Evolutionary conservation across 2,329 filamentous ascomycete species (phyloP).

Genomic region (Stemphylium vesicarium): DNA sequence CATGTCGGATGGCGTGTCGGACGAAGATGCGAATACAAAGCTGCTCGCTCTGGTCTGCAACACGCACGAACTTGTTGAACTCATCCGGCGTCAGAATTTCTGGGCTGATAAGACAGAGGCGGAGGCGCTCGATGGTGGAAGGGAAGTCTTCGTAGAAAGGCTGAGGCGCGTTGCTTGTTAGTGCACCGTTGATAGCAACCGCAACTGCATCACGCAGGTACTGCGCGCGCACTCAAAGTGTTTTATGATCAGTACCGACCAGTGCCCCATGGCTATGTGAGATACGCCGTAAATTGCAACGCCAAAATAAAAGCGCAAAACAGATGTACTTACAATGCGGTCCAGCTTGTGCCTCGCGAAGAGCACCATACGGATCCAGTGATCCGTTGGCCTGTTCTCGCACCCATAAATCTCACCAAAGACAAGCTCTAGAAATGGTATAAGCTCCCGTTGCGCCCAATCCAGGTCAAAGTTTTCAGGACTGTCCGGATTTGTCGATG

Average conservation of each 20-base stretch:
- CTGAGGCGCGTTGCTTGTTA: slow-evolving; percentile 1
- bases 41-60: not conserved
- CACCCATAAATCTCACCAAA: not conserved
- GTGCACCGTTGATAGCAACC: not conserved
- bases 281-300: too few species aligned
- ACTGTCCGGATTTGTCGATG: not conserved
- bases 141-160: slow-evolving; percentile 15
- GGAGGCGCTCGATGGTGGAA: slow-evolving; percentile 13
- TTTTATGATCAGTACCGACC: too few species aligned
- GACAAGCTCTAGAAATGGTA: slow-evolving; percentile 8
- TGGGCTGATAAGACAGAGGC: slow-evolving; percentile 10
- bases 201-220: not conserved
- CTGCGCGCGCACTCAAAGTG: too few species aligned
- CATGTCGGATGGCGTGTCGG: slow-evolving; percentile 13
- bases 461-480: not conserved
- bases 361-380: slow-evolving; percentile 1
- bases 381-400: not conserved
- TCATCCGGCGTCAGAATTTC: slow-evolving; percentile 4
- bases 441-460: slow-evolving; percentile 10
- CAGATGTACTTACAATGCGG: slow-evolving; percentile 6
- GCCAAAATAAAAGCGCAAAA: not conserved
- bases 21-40: slow-evolving; percentile 12
- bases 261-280: too few species aligned
- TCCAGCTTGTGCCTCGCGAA: not conserved
- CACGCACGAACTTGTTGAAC: not conserved